Evolutionary conservation across 257 asterid genomes (phyloP), one percentile per base, ranked within the genome.

Genomic region (Gynochthodes officinalis): DNA sequence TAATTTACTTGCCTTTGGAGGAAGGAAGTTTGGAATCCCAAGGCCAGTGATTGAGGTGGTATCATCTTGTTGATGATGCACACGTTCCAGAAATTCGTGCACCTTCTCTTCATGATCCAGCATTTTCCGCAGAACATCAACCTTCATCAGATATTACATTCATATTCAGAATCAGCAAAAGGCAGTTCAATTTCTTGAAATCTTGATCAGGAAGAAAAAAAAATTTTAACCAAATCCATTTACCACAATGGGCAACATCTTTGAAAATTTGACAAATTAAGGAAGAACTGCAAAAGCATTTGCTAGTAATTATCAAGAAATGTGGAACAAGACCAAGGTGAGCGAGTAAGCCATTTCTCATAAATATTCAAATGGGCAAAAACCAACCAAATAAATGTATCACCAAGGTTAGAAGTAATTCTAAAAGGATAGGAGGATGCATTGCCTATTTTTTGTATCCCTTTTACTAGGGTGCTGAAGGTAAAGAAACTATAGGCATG

Each of bases 41-140:
- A 88, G 76, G 75, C 75, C 23, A 57, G 18, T 25, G 1, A 1
- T 64, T 64, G 93, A 84, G 1, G 68, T 37, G 60, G 14, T 53
- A 39, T 78, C 82, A 1, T 85, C 86, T 55, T 80, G 73, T 28
- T 83, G 85, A 67, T 79, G 77, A 55, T 85, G 84, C 69, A 87
- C 84, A 11, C 68, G 76, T 46, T 87, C 85, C 53, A 91, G 87
- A 83, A 81, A 88, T 69, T 87, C 86, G 67, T 81, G 92, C 76
- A 91, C 87, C 76, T 82, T 89, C 72, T 89, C 84, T 71, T 94
- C 98, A 64, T 89, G 85, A 9, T 76, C 88, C 81, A 94, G 87
- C 91, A 87, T 89, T 80, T 91, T 86, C 69, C 81, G 81, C 28
- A 91, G 95, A 70, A 76, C 88, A 7, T 77, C 66, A 19, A 93